A percentile compares a stretch with the other conserved stretches of the same genome.
Evolutionary conservation across 306 rosid species (phyloP).

Genomic region (Sophora flavescens): DNA sequence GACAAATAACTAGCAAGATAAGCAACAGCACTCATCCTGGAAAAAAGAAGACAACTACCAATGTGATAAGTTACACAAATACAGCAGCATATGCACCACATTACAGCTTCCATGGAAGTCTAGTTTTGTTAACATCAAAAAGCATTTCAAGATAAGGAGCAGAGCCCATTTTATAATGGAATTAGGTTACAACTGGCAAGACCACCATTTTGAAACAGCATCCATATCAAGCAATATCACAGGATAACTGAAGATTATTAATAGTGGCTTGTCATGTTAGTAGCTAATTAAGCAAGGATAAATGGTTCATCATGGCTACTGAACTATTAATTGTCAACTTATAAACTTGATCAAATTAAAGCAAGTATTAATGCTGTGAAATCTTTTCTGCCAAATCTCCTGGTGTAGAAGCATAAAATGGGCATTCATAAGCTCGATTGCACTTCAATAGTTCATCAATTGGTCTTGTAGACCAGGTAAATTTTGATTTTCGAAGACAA

Average conservation of each 20-base stretch:
- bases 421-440: neutral
- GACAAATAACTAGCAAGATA: slow-evolving; percentile 93
- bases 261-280: too few species aligned
- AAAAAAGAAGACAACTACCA: slow-evolving; percentile 35
- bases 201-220: too few species aligned
- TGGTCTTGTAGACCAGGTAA: neutral
- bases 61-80: slow-evolving; percentile 12
- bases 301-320: too few species aligned
- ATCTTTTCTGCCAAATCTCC: neutral
- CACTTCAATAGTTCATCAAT: neutral
- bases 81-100: neutral
- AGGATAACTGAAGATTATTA: too few species aligned
- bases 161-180: too few species aligned
- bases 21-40: slow-evolving; percentile 95
- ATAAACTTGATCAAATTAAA: too few species aligned
- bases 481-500: neutral
- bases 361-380: neutral
- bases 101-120: slow-evolving; percentile 32
- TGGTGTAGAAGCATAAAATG: neutral
- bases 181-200: too few species aligned
- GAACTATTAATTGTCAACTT: too few species aligned
- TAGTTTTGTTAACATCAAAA: slow-evolving; percentile 12
- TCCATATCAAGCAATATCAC: too few species aligned
- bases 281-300: too few species aligned
- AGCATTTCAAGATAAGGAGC: neutral